A percentile compares a stretch with the other conserved stretches of the same genome.
phyloP scores from a whole-genome alignment of 2,329 filamentous ascomycete species.

The Peltaster fructicola region DNA sequence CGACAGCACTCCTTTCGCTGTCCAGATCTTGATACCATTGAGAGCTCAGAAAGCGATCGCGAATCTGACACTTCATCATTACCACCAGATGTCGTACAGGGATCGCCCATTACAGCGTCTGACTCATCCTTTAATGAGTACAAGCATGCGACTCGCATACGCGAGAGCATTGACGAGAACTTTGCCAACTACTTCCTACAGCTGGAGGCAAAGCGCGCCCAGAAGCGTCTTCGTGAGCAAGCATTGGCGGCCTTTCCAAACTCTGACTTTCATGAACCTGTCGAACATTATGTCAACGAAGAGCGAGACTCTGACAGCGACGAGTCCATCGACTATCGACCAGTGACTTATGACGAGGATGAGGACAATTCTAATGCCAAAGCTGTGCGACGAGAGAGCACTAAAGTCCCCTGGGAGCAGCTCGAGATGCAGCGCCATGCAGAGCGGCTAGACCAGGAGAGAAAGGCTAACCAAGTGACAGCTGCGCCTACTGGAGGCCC shows the following conservation, averaged over 20 bases:
- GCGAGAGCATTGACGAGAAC: constrained; percentile 55
- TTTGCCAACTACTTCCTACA: constrained; percentile 63
- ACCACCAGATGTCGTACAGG: constrained; percentile 19
- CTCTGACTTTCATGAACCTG: constrained; percentile 48
- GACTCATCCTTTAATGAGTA: constrained; percentile 24
- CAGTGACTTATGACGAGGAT: constrained; percentile 19
- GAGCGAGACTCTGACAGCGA: constrained; percentile 40
- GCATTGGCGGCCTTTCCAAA: constrained; percentile 63
- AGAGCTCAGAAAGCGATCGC: constrained; percentile 35
- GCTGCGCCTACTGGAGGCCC: constrained; percentile 10
- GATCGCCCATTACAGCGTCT: constrained; percentile 28
- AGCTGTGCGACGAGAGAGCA: constrained; percentile 37
- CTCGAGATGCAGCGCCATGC: constrained; percentile 66
- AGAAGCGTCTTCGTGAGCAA: constrained; percentile 61
- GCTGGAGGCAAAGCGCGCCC: constrained; percentile 61
- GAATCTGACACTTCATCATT: constrained; percentile 27
- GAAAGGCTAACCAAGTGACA: constrained; percentile 24
- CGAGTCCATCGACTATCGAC: constrained; percentile 19
- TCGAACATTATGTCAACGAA: constrained; percentile 53
- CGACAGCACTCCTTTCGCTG: constrained; percentile 38
- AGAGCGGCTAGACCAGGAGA: constrained; percentile 40
- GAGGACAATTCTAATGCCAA: constrained; percentile 19
- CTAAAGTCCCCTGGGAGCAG: constrained; percentile 54
- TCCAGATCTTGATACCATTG: constrained; percentile 44
- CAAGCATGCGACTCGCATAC: constrained; percentile 35